These are phyloP conservation scores for Gracilaria gracilis DNA, from an alignment of 23 red algal species.

Conservation along the genomic window DNA sequence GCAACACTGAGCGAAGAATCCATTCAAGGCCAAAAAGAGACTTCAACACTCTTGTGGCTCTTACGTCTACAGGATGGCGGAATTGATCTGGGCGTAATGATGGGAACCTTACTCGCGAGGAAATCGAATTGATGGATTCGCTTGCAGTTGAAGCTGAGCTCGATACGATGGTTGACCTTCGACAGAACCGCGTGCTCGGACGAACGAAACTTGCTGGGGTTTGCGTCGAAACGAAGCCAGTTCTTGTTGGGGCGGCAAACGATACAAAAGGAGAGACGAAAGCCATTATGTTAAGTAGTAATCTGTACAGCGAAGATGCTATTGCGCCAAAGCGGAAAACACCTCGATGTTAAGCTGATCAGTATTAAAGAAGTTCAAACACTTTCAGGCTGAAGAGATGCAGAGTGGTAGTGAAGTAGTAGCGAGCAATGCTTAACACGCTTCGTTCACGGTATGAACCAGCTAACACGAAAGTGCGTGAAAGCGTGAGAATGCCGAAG, in stretches of 20 bases:
- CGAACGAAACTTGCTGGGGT: background rate
- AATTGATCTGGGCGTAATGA: slow-evolving; percentile 79
- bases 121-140: slow-evolving; percentile 12
- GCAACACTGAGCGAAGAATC: slow-evolving; percentile 63
- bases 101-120: slow-evolving; percentile 70
- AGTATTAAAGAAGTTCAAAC: too few species aligned
- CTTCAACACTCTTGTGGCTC: slow-evolving; percentile 57
- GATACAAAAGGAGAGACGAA: background rate
- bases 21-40: slow-evolving; percentile 66
- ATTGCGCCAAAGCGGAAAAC: background rate
- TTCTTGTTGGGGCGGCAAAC: background rate
- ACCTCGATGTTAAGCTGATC: background rate
- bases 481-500: too few species aligned
- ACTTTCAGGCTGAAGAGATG: too few species aligned
- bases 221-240: background rate
- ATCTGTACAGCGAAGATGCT: background rate
- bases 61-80: slow-evolving; percentile 85
- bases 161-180: background rate
- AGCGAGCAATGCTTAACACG: too few species aligned
- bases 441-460: too few species aligned
- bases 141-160: background rate
- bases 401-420: too few species aligned
- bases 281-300: background rate
- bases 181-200: background rate
- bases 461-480: too few species aligned